Conservation (phyloP, 352 stramenopile species). For the Pythium monospermum region DNA sequence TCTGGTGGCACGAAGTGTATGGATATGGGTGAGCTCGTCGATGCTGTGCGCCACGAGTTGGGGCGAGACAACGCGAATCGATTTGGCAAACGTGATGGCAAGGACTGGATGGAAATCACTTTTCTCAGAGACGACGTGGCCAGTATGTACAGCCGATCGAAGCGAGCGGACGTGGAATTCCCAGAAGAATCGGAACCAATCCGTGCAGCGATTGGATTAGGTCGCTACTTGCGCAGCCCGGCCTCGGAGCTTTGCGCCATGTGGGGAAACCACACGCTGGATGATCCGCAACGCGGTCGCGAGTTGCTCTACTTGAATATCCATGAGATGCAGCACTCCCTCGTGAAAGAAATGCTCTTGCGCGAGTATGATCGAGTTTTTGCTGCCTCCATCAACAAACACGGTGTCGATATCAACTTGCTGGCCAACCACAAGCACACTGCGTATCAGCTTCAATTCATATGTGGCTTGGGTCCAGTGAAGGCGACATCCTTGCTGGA, state of each 20-base stretch:
- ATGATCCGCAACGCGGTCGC: constrained; percentile 71
- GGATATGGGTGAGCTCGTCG: constrained; percentile 85
- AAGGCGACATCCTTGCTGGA: constrained; percentile 80
- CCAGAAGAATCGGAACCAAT: constrained; percentile 78
- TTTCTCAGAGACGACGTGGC: constrained; percentile 87
- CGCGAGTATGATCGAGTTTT: constrained; percentile 87
- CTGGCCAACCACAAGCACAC: constrained; percentile 87
- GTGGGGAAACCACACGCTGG: constrained; percentile 78
- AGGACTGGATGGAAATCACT: constrained; percentile 84
- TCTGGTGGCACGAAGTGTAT: constrained; percentile 88
- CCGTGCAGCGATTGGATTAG: constrained; percentile 72
- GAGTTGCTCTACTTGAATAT: constrained; percentile 86
- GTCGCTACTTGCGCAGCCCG: constrained; percentile 80
- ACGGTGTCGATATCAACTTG: constrained; percentile 85
- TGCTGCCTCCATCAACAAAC: constrained; percentile 82
- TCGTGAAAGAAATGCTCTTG: constrained; percentile 81
- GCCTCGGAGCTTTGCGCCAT: constrained; percentile 80
- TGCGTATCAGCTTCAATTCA: constrained; percentile 85
- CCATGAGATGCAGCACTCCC: constrained; percentile 79
- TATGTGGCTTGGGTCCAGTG: constrained; percentile 76
- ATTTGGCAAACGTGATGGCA: constrained; percentile 70
- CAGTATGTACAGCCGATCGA: constrained; percentile 85
- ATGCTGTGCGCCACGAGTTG: constrained; percentile 73
- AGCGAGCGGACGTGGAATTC: constrained; percentile 79
- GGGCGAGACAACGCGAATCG: constrained; percentile 61